These are phyloP conservation scores for Malassezia globosa DNA, from an alignment of 1,284 basidiomycete genomes.

Conservation along the genomic window DNA sequence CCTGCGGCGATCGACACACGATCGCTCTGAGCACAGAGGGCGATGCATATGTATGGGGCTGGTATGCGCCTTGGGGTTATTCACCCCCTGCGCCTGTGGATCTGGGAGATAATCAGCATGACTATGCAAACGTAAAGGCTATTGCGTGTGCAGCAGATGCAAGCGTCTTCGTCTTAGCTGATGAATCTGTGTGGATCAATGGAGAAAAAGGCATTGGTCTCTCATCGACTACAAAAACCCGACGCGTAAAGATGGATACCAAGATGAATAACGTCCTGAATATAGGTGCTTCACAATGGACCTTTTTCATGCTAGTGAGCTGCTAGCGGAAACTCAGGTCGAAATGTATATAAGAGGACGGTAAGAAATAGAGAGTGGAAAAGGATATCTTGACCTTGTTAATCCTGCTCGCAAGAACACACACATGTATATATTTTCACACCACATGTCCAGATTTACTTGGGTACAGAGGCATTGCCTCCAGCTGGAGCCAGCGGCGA, in stretches of 20 bases:
- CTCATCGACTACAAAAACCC: background rate
- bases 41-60: constrained; percentile 8
- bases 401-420: too few relatives aligned
- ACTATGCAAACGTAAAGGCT: background rate
- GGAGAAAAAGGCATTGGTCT: background rate
- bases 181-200: background rate
- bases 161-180: background rate
- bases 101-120: background rate
- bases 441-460: background rate
- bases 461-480: background rate
- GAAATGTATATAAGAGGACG: too few relatives aligned
- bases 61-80: background rate
- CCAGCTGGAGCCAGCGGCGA: background rate
- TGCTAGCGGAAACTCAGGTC: too few relatives aligned
- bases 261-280: background rate
- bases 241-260: background rate
- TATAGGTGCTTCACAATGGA: background rate
- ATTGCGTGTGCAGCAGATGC: constrained; percentile 1
- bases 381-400: too few relatives aligned
- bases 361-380: too few relatives aligned
- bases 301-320: constrained; percentile 2
- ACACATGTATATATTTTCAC: too few relatives aligned
- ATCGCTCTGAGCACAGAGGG: background rate
- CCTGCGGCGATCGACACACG: constrained; percentile 1
- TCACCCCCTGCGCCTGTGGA: background rate